Evolutionary conservation across 2,329 filamentous ascomycete genomes (phyloP), one percentile per base, ranked within the genome.

Genomic region (Fusarium ramigenum): DNA sequence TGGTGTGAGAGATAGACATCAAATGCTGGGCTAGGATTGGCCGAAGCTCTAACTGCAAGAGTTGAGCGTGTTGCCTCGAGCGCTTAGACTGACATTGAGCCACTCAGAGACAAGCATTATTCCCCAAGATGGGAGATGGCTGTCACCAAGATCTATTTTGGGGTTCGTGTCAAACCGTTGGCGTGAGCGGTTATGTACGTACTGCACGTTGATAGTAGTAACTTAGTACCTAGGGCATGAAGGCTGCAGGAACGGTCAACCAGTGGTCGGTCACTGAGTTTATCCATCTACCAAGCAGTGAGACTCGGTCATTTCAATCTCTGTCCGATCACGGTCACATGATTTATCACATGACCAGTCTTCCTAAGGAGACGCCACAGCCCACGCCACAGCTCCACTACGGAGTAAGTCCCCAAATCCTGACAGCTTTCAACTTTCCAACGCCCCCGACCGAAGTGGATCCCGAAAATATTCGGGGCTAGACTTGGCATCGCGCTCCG

Each of bases 401-500:
- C 14, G 7, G 30, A 30, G 30, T 30, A 30, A 30, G 30, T 30
- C 30, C 30, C 9, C 10, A 10, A 12, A 10, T 39, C 15, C n/a
- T 67, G 58, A 36, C 28, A 61, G 68, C 32, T 39, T 39, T 57
- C 32, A 21, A 34, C 16, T 34, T 36, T 52, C 16, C 8, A 25
- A 50, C 34, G 19, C 28, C 44, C 44, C 28, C 40, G 19, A 62
- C 28, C 40, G 19, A 62, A 65, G 67, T 74, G 70, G 72, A 70
- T 43, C 67, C 75, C 75, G 73, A 78, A 75, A 70, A 54, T 69
- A 60, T 73, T 78, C 76, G 74, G 74, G 74, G 50, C 60, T 58
- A 40, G 42, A 43, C 62, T 66, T 66, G 21, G 64, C 54, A 69
- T 74, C 65, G 60, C 47, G 60, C 47, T 60, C 70, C 63, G 50